A percentile compares a stretch with the other conserved stretches of the same genome.
Evolutionary conservation across 352 stramenopile genomes (phyloP).

Genomic region (Phytophthora pini): DNA sequence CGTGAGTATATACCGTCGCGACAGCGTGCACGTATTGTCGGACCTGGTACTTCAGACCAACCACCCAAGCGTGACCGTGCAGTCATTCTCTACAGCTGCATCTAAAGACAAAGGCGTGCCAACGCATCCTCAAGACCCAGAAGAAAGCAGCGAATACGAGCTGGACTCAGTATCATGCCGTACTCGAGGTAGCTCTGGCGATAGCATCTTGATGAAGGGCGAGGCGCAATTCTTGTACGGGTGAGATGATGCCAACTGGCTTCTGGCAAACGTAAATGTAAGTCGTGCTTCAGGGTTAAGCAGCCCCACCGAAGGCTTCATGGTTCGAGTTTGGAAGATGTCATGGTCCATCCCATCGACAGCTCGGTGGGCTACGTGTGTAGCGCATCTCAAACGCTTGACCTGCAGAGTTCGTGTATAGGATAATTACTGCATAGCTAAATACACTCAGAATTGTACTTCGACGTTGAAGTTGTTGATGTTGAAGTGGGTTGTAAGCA

Average conservation of each 20-base stretch:
- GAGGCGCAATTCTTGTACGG: constrained; percentile 61
- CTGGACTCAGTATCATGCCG: constrained; percentile 16
- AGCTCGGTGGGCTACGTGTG: constrained; percentile 8
- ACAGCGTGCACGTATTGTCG: constrained; percentile 63
- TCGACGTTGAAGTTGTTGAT: constrained; percentile 30
- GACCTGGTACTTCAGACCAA: constrained; percentile 68
- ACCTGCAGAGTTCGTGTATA: background rate
- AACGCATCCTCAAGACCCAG: constrained; percentile 10
- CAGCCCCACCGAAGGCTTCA: background rate
- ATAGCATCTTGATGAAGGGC: constrained; percentile 52
- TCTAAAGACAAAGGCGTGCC: constrained; percentile 15
- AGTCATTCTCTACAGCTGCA: constrained; percentile 31
- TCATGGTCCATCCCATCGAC: background rate
- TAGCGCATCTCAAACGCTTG: background rate
- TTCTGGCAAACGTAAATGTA: constrained; percentile 6
- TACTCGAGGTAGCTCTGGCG: constrained; percentile 22
- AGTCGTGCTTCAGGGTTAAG: constrained; percentile 3
- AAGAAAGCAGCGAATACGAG: constrained; percentile 25
- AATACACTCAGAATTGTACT: constrained; percentile 3
- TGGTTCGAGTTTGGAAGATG: constrained; percentile 27
- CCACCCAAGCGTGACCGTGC: constrained; percentile 41
- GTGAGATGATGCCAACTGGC: constrained; percentile 25
- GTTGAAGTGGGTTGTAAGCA: constrained; percentile 18
- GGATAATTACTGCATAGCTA: background rate
- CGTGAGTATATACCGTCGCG: constrained; percentile 65